A percentile compares a stretch with the other conserved stretches of the same genome.
phyloP scores from a whole-genome alignment of 2,329 filamentous ascomycete species.

The Arthroderma uncinatum region DNA sequence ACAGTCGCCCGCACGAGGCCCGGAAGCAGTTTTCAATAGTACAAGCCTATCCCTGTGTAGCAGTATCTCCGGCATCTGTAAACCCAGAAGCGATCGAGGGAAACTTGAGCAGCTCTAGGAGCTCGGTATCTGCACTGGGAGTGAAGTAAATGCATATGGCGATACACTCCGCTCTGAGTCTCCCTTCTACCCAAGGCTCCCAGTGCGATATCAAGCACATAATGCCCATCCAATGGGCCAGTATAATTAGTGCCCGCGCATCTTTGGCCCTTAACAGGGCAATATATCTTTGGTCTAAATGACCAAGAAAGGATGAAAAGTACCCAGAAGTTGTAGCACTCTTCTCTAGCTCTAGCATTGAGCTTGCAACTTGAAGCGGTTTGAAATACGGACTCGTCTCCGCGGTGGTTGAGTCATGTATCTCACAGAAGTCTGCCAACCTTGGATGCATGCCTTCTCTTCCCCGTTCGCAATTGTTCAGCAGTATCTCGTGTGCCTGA shows the following conservation, averaged over 20 bases:
- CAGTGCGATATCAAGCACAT: conserved; percentile 23
- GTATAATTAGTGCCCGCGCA: conserved; percentile 20
- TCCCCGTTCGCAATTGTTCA: conserved; percentile 17
- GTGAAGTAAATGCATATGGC: conserved; percentile 26
- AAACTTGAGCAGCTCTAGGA: conserved; percentile 18
- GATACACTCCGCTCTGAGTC: conserved; percentile 21
- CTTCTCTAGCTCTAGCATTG: conserved; percentile 16
- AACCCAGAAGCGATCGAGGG: conserved; percentile 21
- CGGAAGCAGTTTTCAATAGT: not conserved
- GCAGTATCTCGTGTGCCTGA: conserved; percentile 11
- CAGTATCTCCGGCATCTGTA: not conserved
- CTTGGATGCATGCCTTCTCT: conserved; percentile 19
- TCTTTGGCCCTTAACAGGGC: conserved; percentile 20
- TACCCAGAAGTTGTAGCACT: conserved; percentile 17
- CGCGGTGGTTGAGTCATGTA: conserved; percentile 18
- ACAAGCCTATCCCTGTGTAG: not conserved
- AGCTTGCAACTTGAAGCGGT: conserved; percentile 17
- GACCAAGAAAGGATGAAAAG: conserved; percentile 21
- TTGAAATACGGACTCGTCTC: conserved; percentile 20
- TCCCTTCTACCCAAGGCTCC: conserved; percentile 23
- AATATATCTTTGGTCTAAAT: conserved; percentile 20
- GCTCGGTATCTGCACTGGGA: conserved; percentile 15
- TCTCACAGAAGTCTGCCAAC: conserved; percentile 23
- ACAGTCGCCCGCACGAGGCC: too few species aligned
- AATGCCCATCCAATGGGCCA: conserved; percentile 25